These are phyloP conservation scores for Xylariaceae sp. DNA, from an alignment of 2,329 filamentous ascomycete genomes.

Conservation along the genomic window DNA sequence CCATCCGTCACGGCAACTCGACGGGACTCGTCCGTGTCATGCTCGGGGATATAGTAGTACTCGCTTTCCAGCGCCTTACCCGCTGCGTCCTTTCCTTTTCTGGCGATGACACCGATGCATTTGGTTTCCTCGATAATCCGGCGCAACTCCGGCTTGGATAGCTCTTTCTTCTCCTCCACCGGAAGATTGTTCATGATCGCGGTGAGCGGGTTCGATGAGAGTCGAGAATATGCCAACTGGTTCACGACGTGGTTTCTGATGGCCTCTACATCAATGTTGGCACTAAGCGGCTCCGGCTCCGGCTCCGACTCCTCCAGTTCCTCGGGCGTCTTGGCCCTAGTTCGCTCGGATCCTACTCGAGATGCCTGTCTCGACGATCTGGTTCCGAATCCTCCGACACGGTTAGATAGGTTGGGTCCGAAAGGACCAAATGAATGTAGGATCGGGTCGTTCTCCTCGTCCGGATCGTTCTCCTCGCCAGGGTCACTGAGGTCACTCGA, in stretches of 20 bases:
- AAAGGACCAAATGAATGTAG: slow-evolving; percentile 89
- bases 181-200: slow-evolving; percentile 86
- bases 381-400: slow-evolving; percentile 70
- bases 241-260: slow-evolving; percentile 86
- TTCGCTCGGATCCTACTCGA: slow-evolving; percentile 20
- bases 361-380: slow-evolving; percentile 53
- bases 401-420: slow-evolving; percentile 76
- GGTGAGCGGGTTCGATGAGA: slow-evolving; percentile 86
- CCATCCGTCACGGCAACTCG: slow-evolving; percentile 79
- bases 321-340: slow-evolving; percentile 23
- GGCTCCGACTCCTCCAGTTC: slow-evolving; percentile 24
- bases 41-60: slow-evolving; percentile 91
- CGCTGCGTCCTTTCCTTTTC: slow-evolving; percentile 92
- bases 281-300: slow-evolving; percentile 22
- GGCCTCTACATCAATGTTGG: slow-evolving; percentile 38
- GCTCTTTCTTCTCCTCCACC: slow-evolving; percentile 51
- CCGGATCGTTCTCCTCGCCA: slow-evolving; percentile 70
- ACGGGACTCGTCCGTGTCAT: slow-evolving; percentile 72
- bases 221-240: slow-evolving; percentile 88
- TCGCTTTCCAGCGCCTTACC: slow-evolving; percentile 92
- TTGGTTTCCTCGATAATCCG: slow-evolving; percentile 65
- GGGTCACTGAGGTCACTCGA: slow-evolving; percentile 53
- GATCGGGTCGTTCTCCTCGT: slow-evolving; percentile 92
- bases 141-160: slow-evolving; percentile 61
- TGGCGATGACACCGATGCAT: slow-evolving; percentile 82